Conservation (phyloP, 2,329 filamentous ascomycete genomes). For the Aureobasidium sp. region DNA sequence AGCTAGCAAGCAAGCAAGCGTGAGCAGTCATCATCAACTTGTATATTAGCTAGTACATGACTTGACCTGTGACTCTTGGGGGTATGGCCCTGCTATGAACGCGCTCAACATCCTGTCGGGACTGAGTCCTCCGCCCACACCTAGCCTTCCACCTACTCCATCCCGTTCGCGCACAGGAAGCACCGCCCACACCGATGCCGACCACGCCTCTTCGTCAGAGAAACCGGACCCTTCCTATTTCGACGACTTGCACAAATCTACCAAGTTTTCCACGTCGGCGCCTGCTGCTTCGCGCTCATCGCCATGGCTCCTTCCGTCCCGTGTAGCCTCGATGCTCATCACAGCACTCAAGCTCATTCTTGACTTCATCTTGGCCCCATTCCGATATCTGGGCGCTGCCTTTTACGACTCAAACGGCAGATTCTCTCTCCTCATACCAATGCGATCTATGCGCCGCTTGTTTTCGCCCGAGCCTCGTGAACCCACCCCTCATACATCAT, state of each 20-base stretch:
- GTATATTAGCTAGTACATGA: neutral
- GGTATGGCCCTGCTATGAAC: constrained; percentile 63
- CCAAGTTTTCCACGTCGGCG: constrained; percentile 24
- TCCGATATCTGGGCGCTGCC: constrained; percentile 72
- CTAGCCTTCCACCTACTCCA: constrained; percentile 22
- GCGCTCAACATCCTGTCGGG: constrained; percentile 87
- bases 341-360: constrained; percentile 72
- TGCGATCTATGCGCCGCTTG: constrained; percentile 42
- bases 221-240: constrained; percentile 48
- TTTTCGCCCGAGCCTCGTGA: constrained; percentile 1
- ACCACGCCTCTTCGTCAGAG: neutral
- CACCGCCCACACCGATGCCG: constrained; percentile 35
- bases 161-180: constrained; percentile 46
- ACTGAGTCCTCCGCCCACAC: constrained; percentile 45
- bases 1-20: neutral
- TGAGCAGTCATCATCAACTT: neutral
- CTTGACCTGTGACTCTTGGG: neutral
- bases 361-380: constrained; percentile 70
- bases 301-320: constrained; percentile 54
- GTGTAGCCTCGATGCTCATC: constrained; percentile 64
- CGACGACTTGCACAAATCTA: constrained; percentile 43
- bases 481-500: neutral
- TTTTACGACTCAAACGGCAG: constrained; percentile 74
- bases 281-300: constrained; percentile 23
- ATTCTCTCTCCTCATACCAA: constrained; percentile 70